Conservation (phyloP, 352 stramenopile genomes). For the Halophytophthora polymorphica region DNA sequence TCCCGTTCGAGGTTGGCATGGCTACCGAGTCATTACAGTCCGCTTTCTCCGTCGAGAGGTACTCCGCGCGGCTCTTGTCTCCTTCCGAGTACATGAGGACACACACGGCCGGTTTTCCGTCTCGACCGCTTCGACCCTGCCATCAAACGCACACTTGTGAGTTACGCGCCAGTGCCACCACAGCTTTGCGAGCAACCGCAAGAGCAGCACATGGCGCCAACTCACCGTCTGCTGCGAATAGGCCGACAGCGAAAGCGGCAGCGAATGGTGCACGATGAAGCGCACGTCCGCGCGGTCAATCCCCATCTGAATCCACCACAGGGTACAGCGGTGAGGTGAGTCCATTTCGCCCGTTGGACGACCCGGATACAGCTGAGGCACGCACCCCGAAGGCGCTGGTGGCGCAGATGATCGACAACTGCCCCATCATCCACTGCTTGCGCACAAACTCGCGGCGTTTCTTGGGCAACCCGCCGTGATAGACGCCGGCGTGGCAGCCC, state of each 20-base stretch:
- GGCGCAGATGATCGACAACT: slow-evolving; percentile 71
- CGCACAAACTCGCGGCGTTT: slow-evolving; percentile 66
- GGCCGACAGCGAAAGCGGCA: slow-evolving; percentile 57
- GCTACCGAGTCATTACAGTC: slow-evolving; percentile 20
- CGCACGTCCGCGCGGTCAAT: slow-evolving; percentile 76
- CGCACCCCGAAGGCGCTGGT: slow-evolving; percentile 76
- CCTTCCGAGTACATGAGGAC: slow-evolving; percentile 54
- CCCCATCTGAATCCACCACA: slow-evolving; percentile 50
- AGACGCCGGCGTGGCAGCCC: slow-evolving; percentile 59
- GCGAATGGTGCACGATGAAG: slow-evolving; percentile 70
- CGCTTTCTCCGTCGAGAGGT: slow-evolving; percentile 37
- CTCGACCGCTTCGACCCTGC: slow-evolving; percentile 67
- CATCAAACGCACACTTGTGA: background rate
- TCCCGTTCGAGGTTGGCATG: slow-evolving; percentile 27
- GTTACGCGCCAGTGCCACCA: no score
- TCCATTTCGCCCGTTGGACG: background rate
- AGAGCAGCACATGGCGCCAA: background rate
- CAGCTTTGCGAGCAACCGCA: background rate
- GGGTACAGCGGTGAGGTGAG: background rate
- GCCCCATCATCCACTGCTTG: slow-evolving; percentile 77
- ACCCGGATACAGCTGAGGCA: background rate
- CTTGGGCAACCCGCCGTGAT: slow-evolving; percentile 57
- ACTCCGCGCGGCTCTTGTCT: slow-evolving; percentile 53
- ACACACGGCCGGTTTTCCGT: slow-evolving; percentile 51
- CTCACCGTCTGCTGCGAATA: slow-evolving; percentile 82